Conservation (phyloP, 2,329 filamentous ascomycete species). For the Penicillium sclerotigenum region DNA sequence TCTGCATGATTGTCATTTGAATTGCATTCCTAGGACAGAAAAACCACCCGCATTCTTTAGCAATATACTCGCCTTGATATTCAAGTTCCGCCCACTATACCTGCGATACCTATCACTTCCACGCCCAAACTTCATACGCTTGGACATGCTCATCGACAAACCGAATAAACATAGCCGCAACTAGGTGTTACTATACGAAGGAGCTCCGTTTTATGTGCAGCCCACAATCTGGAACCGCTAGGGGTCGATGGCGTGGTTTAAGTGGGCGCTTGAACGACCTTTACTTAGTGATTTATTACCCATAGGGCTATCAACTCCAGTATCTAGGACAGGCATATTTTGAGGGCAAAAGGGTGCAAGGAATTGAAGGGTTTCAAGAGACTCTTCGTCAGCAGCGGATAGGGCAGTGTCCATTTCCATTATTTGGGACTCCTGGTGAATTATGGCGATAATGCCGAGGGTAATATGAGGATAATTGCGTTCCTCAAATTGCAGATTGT, state of each 20-base stretch:
- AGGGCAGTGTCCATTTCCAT: slow-evolving; percentile 48
- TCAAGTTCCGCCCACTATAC: slow-evolving; percentile 53
- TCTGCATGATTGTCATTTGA: slow-evolving; percentile 43
- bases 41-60: slow-evolving; percentile 32
- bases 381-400: slow-evolving; percentile 44
- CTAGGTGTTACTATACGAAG: slow-evolving; percentile 51
- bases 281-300: slow-evolving; percentile 49
- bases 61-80: slow-evolving; percentile 43
- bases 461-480: neutral
- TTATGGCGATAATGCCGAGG: neutral
- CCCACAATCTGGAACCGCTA: slow-evolving; percentile 60
- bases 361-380: slow-evolving; percentile 32
- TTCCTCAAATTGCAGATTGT: neutral
- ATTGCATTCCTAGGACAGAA: slow-evolving; percentile 46
- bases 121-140: slow-evolving; percentile 45
- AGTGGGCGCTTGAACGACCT: slow-evolving; percentile 43
- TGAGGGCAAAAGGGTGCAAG: slow-evolving; percentile 49
- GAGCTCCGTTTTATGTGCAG: slow-evolving; percentile 63
- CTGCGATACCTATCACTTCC: slow-evolving; percentile 61
- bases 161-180: slow-evolving; percentile 57
- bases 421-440: neutral
- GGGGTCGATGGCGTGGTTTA: slow-evolving; percentile 55
- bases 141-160: slow-evolving; percentile 42
- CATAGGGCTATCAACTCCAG: slow-evolving; percentile 49
- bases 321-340: slow-evolving; percentile 61